Conservation (phyloP, 495 filamentous ascomycete genomes). For the Endocarpon pusillum region DNA sequence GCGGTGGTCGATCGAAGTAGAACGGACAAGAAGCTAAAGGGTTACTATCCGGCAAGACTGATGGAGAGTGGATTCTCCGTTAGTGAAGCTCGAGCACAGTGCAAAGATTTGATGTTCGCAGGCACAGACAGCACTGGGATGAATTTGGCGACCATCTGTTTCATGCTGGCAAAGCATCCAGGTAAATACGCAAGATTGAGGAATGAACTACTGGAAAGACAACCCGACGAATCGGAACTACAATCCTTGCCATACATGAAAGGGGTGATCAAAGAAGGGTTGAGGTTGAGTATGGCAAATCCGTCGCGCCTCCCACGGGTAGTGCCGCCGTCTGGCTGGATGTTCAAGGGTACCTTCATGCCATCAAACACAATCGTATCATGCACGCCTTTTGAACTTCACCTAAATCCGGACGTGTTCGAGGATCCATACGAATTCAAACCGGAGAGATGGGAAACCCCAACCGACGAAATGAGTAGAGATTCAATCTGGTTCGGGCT, state of each 20-base stretch:
- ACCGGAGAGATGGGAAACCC: constrained; percentile 33
- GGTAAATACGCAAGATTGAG: constrained; percentile 22
- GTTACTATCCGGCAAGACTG: constrained; percentile 30
- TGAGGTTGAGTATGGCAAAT: constrained; percentile 31
- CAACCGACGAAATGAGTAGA: constrained; percentile 20
- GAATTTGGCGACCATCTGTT: constrained; percentile 27
- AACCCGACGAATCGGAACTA: constrained; percentile 13
- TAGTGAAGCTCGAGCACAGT: constrained; percentile 28
- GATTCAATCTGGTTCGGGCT: constrained; percentile 31
- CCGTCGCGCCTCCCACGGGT: constrained; percentile 30
- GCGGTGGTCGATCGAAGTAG: constrained; percentile 13
- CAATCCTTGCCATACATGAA: constrained; percentile 22
- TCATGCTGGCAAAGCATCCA: constrained; percentile 22
- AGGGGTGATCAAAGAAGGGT: constrained; percentile 26
- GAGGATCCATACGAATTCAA: constrained; percentile 24
- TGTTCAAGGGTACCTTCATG: constrained; percentile 19
- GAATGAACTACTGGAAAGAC: constrained; percentile 15
- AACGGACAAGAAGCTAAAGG: constrained; percentile 10
- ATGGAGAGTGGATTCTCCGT: constrained; percentile 22
- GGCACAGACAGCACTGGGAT: constrained; percentile 29
- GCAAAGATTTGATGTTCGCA: constrained; percentile 19
- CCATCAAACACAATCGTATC: constrained; percentile 29
- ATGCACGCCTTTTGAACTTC: constrained; percentile 22
- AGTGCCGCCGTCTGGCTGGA: constrained; percentile 24
- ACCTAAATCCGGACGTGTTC: constrained; percentile 27